phyloP scores from a whole-genome alignment of 2,329 filamentous ascomycete species.

The Fusarium ambrosium region DNA sequence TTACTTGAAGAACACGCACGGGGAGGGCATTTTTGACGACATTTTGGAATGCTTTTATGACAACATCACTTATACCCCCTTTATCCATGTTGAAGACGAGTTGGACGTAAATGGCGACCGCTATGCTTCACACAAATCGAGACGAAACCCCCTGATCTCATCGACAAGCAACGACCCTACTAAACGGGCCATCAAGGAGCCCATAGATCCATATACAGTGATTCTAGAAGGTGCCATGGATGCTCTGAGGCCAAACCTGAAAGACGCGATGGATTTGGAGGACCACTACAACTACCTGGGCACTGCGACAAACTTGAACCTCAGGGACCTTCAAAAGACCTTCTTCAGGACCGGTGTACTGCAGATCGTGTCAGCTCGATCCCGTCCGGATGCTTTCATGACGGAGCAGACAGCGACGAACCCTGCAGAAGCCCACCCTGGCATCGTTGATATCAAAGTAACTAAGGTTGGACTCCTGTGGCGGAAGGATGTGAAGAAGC shows the following conservation, averaged over 20 bases:
- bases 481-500: constrained; percentile 94
- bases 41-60: constrained; percentile 97
- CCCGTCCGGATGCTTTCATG: constrained; percentile 95
- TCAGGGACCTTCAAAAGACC: constrained; percentile 85
- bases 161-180: constrained; percentile 66
- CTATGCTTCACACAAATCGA: constrained; percentile 77
- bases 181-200: constrained; percentile 79
- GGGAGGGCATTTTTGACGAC: constrained; percentile 93
- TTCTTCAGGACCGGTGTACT: constrained; percentile 93
- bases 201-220: constrained; percentile 93
- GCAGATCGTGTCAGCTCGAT: constrained; percentile 94
- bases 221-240: constrained; percentile 93
- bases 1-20: constrained; percentile 94
- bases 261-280: constrained; percentile 92
- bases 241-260: constrained; percentile 83
- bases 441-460: constrained; percentile 96
- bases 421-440: constrained; percentile 87
- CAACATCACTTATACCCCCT: constrained; percentile 98
- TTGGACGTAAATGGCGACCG: constrained; percentile 83
- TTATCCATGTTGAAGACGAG: constrained; percentile 97
- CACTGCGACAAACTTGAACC: constrained; percentile 80
- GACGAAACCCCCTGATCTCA: constrained; percentile 78
- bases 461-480: constrained; percentile 96
- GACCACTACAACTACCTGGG: constrained; percentile 93
- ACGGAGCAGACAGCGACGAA: constrained; percentile 87